Base-by-base conservation (phyloP, 169 alveolate genomes). In the Plasmodium relictum region DNA sequence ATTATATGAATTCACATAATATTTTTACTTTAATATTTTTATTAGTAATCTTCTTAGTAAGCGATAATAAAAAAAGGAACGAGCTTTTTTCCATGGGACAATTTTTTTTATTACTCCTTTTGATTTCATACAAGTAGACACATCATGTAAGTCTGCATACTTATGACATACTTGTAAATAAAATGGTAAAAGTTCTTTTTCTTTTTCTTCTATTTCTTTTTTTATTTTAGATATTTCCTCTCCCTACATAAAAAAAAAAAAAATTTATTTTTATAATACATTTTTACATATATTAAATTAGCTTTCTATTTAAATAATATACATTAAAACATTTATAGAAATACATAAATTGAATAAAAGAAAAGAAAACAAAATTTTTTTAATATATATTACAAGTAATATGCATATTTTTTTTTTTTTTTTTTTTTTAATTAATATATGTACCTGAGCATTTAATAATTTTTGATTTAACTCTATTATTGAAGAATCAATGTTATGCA, bases 91-190 rank as follows among this genome's bases (percentile, higher is more conserved):
- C 98, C 98, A 96, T 41, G 88, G 89, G 52, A 96, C 91, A 56
- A 93, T 88, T 65, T 92, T 95, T 58, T 89, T 52, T 68, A 96
- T 90, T 26, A 93, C 98, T 3, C 95, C 95, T 66, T 94, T 91
- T 14, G 96, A 94, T 56, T 94, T 93, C 98, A 96, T 96, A 66
- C 98, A 96, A 62, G 87, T 91, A 0, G 97, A 93, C 8, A 95
- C 92, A 70, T 96, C 98, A 65, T 96, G 98, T 62, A 96, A 70
- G 65, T 96, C 98, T 8, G 97, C 97, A 73, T 93, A 96, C 83
- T 85, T 88, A 54, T 92, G 95, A 9, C 97, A 95, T 37, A 93
- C 95, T 92, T 93, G 94, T 31, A 59, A 62, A 88, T 93, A 93
- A 65, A 91, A 93, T 16, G 96, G 95, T 39, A 88, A 54, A 6